Conservation (phyloP, 2,329 filamentous ascomycete species). For the Claviceps sp. region DNA sequence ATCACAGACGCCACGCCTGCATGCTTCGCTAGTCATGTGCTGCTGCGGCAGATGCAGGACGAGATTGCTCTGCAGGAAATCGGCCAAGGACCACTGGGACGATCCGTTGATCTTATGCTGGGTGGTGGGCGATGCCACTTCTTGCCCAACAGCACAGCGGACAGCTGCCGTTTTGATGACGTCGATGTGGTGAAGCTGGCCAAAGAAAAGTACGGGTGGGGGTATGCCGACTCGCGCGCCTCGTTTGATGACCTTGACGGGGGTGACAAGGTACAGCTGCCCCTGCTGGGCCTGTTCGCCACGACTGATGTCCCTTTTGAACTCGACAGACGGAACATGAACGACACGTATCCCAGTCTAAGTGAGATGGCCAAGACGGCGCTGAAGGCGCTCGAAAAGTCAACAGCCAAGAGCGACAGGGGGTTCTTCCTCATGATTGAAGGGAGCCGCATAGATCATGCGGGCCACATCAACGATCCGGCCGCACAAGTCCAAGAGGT, state of each 20-base stretch:
- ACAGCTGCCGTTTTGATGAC: slow-evolving; percentile 71
- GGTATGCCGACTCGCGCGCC: slow-evolving; percentile 57
- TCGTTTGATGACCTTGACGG: slow-evolving; percentile 63
- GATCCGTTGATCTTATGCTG: slow-evolving; percentile 81
- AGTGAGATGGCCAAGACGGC: slow-evolving; percentile 85
- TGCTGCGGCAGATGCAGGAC: slow-evolving; percentile 68
- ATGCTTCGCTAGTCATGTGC: slow-evolving; percentile 83
- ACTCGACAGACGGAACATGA: slow-evolving; percentile 69
- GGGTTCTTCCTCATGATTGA: slow-evolving; percentile 99
- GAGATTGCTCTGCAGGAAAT: slow-evolving; percentile 86
- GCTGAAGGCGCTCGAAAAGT: slow-evolving; percentile 62
- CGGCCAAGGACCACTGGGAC: slow-evolving; percentile 73
- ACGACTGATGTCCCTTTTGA: slow-evolving; percentile 78
- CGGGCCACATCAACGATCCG: slow-evolving; percentile 74
- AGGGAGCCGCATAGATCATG: slow-evolving; percentile 90
- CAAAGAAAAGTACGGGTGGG: slow-evolving; percentile 62
- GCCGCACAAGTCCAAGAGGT: slow-evolving; percentile 83
- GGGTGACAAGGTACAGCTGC: slow-evolving; percentile 58
- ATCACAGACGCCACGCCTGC: slow-evolving; percentile 94
- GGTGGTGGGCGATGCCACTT: slow-evolving; percentile 92
- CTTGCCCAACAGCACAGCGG: slow-evolving; percentile 63
- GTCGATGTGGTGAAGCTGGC: slow-evolving; percentile 64
- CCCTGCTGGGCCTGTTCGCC: slow-evolving; percentile 77
- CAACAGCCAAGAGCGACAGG: slow-evolving; percentile 70
- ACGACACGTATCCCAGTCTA: slow-evolving; percentile 72